A percentile compares a stretch with the other conserved stretches of the same genome.
These are phyloP conservation scores for Apiospora malaysiana DNA, from an alignment of 2,329 filamentous ascomycete species.

Conservation along the genomic window DNA sequence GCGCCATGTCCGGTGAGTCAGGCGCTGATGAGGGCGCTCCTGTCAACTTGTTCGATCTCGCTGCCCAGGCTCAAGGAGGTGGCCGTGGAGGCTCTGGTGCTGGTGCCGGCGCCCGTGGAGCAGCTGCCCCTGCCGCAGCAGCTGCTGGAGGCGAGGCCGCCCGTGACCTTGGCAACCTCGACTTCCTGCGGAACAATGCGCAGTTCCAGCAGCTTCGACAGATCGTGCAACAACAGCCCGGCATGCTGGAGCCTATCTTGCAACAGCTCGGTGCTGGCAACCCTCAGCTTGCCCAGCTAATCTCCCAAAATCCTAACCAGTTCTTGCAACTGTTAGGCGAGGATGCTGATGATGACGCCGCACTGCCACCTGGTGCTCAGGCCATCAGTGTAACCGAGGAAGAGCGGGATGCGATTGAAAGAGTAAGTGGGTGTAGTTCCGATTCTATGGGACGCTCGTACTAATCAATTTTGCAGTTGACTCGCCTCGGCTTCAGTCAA, in stretches of 20 bases:
- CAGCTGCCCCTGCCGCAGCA: conserved; percentile 52
- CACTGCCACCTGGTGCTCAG: conserved; percentile 86
- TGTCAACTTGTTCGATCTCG: conserved; percentile 92
- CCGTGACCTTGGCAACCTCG: conserved; percentile 68
- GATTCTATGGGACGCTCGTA: conserved; percentile 24
- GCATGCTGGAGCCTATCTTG: conserved; percentile 97
- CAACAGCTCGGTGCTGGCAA: conserved; percentile 96
- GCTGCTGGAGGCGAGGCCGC: conserved; percentile 52
- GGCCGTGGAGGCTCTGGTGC: conserved; percentile 45
- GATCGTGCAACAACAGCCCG: conserved; percentile 95
- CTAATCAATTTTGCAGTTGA: conserved; percentile 63
- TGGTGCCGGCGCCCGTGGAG: conserved; percentile 48
- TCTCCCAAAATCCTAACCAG: conserved; percentile 89
- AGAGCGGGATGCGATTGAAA: conserved; percentile 95
- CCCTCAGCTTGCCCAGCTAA: conserved; percentile 90
- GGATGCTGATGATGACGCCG: conserved; percentile 82
- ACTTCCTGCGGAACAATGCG: conserved; percentile 92
- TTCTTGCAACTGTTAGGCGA: conserved; percentile 91
- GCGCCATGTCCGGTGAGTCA: conserved; percentile 46
- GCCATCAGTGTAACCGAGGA: conserved; percentile 93
- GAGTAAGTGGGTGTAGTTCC: conserved; percentile 62
- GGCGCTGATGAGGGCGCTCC: conserved; percentile 51
- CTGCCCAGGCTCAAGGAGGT: conserved; percentile 69
- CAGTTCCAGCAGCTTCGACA: conserved; percentile 98
- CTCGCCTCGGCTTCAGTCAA: conserved; percentile 89